Conservation (phyloP, 208 protist species). For the Angomonas deanei region DNA sequence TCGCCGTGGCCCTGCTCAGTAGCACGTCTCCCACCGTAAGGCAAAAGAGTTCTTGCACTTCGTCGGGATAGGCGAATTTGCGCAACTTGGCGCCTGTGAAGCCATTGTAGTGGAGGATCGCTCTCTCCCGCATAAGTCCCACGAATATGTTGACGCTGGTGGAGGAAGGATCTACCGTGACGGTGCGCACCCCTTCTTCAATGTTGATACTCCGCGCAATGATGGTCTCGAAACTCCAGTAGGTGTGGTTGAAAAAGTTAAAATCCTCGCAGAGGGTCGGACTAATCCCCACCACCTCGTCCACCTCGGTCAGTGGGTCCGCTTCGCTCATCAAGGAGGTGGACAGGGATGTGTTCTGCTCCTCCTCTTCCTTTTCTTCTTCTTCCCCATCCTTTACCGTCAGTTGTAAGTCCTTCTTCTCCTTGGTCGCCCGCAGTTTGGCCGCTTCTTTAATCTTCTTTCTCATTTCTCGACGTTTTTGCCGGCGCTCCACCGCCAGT, state of each 20-base stretch:
- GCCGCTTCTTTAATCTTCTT: conserved; percentile 1
- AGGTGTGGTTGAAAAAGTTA: conserved; percentile 26
- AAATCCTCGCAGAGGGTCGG: conserved; percentile 12
- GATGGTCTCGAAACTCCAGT: conserved; percentile 6
- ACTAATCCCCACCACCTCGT: neutral
- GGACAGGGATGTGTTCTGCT: neutral
- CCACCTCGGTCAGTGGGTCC: neutral
- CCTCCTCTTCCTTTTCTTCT: neutral
- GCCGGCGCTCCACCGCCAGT: neutral
- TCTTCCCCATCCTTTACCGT: neutral
- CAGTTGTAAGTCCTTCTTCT: neutral
- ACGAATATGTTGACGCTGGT: conserved; percentile 36
- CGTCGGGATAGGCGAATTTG: conserved; percentile 30
- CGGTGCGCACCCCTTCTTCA: conserved; percentile 38
- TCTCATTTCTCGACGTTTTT: neutral
- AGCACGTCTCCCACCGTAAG: conserved; percentile 18
- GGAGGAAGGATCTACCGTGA: conserved; percentile 29
- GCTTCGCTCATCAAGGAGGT: neutral
- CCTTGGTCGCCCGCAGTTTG: neutral
- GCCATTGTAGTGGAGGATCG: conserved; percentile 72
- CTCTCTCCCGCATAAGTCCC: conserved; percentile 31
- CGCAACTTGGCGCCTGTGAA: conserved; percentile 43
- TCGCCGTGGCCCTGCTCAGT: conserved; percentile 7
- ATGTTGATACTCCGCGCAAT: conserved; percentile 42
- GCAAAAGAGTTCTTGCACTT: conserved; percentile 26